Evolutionary conservation across 345 rosid species (phyloP), one percentile per base, ranked within the genome.

Genomic region (Ceriops tagal): DNA sequence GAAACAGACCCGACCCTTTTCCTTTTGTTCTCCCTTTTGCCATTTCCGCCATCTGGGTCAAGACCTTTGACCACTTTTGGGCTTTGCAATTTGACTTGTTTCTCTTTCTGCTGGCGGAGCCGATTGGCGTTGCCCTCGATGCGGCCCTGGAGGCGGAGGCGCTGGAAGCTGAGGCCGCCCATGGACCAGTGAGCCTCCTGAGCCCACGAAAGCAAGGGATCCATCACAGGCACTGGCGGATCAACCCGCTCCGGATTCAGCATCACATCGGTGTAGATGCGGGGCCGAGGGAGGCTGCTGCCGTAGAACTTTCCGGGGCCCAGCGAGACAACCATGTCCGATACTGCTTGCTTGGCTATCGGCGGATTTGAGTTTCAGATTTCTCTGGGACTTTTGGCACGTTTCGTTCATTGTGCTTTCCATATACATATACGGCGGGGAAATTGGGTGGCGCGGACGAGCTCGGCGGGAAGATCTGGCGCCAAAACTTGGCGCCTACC

Each of bases 141-240:
- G 6, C 92, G 85, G 35, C 98, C 97, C 24, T 91, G 97, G 69
- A 85, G 87, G 64, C 96, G 97, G 73, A 93, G 88, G 53, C 96
- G 98, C 58, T 78, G 72, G 86, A 88, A 87, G 75, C 75, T 89
- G 58, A 85, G 89, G 37, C 98, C 98, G 18, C 98, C 98, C 98
- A 93, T 93, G 60, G 97, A 87, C 98, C 98, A 93, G 83, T 93
- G 98, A 10, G 98, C 98, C 53, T 91, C 98, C 34, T 67, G 53
- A 1, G 98, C 98, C 98, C 98, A 93, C 0, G 96, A 77, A 11
- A 89, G 91, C 3, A 93, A 77, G 13, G 98, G 92, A 62, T 89
- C 98, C 37, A 83, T 79, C 46, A 91, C 90, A 2, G 92, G 57
- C 1, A 69, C 65, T 0, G 98, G 98, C 4, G 97, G 96, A 65